Conservation (phyloP, 352 stramenopile genomes). For the Phytophthora fragariae region DNA sequence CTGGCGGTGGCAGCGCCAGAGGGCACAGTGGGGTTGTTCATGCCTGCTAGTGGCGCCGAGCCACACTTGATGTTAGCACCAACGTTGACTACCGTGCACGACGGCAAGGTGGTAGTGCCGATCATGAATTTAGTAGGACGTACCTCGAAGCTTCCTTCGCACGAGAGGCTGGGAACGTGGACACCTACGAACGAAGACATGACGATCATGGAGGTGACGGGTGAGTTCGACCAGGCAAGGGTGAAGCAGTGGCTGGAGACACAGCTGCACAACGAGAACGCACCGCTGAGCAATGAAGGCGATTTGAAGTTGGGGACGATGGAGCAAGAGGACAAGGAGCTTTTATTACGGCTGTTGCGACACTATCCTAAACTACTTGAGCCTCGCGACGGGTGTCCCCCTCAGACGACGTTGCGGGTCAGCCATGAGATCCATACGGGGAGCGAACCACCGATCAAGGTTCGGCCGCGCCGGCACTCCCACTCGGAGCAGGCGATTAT, state of each 20-base stretch:
- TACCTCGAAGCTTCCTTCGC: not conserved
- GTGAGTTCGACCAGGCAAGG: not conserved
- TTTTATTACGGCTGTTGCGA: not conserved
- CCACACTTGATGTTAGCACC: not conserved
- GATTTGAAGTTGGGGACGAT: not conserved
- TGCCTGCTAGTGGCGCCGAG: not conserved
- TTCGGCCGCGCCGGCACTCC: not conserved
- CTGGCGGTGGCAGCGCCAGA: not conserved
- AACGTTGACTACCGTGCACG: not conserved
- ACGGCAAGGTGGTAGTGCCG: not conserved
- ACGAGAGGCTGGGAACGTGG: not conserved
- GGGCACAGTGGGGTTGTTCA: not conserved
- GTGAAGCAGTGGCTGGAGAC: not conserved
- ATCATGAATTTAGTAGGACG: not conserved
- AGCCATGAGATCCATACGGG: not conserved
- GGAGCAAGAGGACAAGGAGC: not conserved
- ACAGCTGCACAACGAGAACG: not conserved
- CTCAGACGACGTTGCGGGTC: too few relatives aligned
- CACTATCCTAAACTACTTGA: not conserved
- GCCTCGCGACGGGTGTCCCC: too few relatives aligned
- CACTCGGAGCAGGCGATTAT: not conserved
- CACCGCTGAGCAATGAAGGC: not conserved
- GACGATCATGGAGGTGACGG: not conserved
- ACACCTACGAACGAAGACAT: not conserved
- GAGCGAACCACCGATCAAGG: not conserved